Evolutionary conservation across 345 rosid genomes (phyloP).

Genomic region (Populus davidiana): DNA sequence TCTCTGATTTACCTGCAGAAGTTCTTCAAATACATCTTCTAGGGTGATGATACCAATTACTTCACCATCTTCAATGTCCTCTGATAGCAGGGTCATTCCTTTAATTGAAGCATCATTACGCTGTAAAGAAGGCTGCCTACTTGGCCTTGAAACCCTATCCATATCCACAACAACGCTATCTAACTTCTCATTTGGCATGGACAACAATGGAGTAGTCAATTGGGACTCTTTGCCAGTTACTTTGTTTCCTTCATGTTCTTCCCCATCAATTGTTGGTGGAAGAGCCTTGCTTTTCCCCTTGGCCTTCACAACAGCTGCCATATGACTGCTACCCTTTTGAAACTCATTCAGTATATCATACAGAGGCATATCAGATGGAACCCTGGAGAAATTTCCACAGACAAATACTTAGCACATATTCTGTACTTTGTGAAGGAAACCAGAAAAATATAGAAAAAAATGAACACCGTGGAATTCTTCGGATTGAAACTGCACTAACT

Average conservation of each 20-base stretch:
- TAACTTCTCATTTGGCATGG: conserved; percentile 48
- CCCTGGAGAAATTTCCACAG: conserved; percentile 46
- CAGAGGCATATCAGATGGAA: conserved; percentile 94
- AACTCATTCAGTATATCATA: conserved; percentile 95
- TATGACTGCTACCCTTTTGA: conserved; percentile 99
- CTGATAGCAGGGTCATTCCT: conserved; percentile 47
- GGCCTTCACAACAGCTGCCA: conserved; percentile 95
- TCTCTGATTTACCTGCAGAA: conserved; percentile 55
- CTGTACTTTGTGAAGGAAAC: not conserved
- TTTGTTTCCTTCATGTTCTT: conserved; percentile 37
- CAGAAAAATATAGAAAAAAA: not conserved
- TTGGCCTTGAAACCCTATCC: conserved; percentile 45
- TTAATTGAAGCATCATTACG: conserved; percentile 34
- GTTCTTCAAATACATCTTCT: conserved; percentile 98
- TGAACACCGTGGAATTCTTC: conserved; percentile 84
- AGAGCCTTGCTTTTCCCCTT: conserved; percentile 54
- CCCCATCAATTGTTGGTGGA: conserved; percentile 38
- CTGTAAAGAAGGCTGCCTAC: conserved; percentile 28
- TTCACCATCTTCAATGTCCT: conserved; percentile 89
- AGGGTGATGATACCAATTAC: conserved; percentile 90
- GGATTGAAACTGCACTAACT: conserved; percentile 80
- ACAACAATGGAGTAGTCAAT: conserved; percentile 61
- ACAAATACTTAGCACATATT: conserved; percentile 9
- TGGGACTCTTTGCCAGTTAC: conserved; percentile 32
- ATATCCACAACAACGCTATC: conserved; percentile 60